Base-by-base conservation (phyloP, 345 rosid species). In the Cochlearia excelsa region DNA sequence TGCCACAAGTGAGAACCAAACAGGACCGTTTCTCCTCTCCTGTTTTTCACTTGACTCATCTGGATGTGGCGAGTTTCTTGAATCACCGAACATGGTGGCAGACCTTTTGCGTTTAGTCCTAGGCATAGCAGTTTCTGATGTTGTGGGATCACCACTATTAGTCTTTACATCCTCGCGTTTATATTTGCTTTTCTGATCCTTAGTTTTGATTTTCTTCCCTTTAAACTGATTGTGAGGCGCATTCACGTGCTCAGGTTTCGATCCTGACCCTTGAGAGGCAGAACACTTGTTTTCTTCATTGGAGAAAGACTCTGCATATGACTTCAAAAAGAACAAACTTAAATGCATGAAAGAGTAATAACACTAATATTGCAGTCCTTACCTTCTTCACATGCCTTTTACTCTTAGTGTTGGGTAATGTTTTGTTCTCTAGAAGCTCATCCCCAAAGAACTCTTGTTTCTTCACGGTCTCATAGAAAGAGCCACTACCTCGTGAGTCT, bases 1-100 rank as follows among this genome's bases (percentile, higher is more conserved):
- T 34, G 99, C 96, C 51, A 93, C 80, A 68, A 93, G 78, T n/a
- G 95, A 79, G 77, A 93, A 90, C 97, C 99, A 93, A 73, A 90
- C 83, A 52, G 95, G 96, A 59, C 83, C 73, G 61, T 68, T 68
- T 79, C 83, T 89, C 75, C 77, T 76, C 58, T 80, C 80, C 64
- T 43, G 73, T 72, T 72, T 82, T 11, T 70, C 66, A 46, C 68
- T 70, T 8, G 79, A 74, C 58, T 84, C 83, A 73, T 82, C 78
- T 34, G 64, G 66, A 65, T 82, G 84, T 28, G 79, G 82, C 10
- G 92, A 16, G 23, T 16, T 16, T 16, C 23, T 68, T 23, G 79
- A 72, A 65, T 76, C 88, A 57, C 76, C 84, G 63, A 76, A 74
- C 61, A 70, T 16, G 23, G 23, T 66, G 2, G 79, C 68, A 57